phyloP scores from a whole-genome alignment of 2,329 filamentous ascomycete genomes.

The Colletotrichum sp. region DNA sequence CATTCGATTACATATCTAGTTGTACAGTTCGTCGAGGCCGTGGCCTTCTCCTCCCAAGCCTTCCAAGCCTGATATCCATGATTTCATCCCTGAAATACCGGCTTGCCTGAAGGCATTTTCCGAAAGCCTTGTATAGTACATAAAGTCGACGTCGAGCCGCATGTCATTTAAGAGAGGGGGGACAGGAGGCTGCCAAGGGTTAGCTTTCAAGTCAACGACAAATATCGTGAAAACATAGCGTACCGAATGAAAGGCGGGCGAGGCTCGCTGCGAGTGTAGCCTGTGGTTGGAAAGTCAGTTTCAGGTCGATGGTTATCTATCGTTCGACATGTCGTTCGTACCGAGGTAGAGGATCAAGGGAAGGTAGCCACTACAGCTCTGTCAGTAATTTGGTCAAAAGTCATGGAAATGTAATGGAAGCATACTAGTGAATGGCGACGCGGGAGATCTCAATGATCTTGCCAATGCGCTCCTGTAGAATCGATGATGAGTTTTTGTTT shows the following conservation, averaged over 20 bases:
- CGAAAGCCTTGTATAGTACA: constrained; percentile 19
- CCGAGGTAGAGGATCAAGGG: constrained; percentile 96
- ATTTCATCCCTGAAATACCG: not conserved
- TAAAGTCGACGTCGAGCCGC: constrained; percentile 2
- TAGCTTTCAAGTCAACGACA: constrained; percentile 16
- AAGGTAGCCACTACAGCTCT: constrained; percentile 78
- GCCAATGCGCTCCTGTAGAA: constrained; percentile 87
- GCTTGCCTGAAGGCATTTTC: not conserved
- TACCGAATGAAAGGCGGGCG: constrained; percentile 74
- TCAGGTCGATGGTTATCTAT: not conserved
- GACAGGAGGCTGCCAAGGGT: constrained; percentile 59
- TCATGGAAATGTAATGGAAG: not conserved
- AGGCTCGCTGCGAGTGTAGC: constrained; percentile 93
- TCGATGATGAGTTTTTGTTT: not conserved
- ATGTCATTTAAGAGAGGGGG: constrained; percentile 59
- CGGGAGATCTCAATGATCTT: constrained; percentile 95
- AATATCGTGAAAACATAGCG: constrained; percentile 14
- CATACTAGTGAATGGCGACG: constrained; percentile 94
- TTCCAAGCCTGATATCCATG: not conserved
- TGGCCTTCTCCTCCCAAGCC: not conserved
- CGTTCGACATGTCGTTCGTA: constrained; percentile 44
- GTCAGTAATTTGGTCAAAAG: constrained; percentile 34
- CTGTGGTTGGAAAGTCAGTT: constrained; percentile 47
- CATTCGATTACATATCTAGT: constrained; percentile 22
- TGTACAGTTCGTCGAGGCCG: constrained; percentile 11